Percentiles rank a stretch among this genome's conserved stretches.
Conservation (phyloP, 164 flowering plant genomes). For the Stephania cephalantha region DNA sequence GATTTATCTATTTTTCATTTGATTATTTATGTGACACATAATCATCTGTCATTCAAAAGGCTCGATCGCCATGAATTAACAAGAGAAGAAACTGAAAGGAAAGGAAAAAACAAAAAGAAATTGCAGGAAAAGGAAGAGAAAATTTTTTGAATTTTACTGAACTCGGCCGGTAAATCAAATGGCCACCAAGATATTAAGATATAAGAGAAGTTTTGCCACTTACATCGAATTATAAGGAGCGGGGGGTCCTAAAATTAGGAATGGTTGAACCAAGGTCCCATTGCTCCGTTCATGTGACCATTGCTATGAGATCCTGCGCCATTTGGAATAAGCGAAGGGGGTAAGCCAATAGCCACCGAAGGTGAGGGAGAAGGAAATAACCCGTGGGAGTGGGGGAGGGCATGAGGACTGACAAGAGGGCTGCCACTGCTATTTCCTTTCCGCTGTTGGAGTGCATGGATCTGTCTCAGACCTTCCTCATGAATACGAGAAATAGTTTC, state of each 20-base stretch:
- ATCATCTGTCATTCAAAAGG: slow-evolving; percentile 27
- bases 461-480: slow-evolving; percentile 90
- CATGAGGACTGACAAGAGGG: slow-evolving; percentile 58
- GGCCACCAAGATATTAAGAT: slow-evolving; percentile 12
- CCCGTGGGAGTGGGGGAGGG: slow-evolving; percentile 50
- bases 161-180: slow-evolving; percentile 18
- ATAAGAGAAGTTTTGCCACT: slow-evolving; percentile 7
- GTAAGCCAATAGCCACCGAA: slow-evolving; percentile 60
- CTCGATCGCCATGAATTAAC: slow-evolving; percentile 28
- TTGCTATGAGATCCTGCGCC: slow-evolving; percentile 71
- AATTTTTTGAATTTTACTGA: slow-evolving; percentile 20
- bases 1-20: slow-evolving; percentile 2
- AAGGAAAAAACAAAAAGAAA: neutral
- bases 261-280: slow-evolving; percentile 84
- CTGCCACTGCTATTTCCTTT: slow-evolving; percentile 54
- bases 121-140: slow-evolving; percentile 1
- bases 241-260: slow-evolving; percentile 19
- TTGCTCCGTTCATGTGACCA: slow-evolving; percentile 74
- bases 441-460: slow-evolving; percentile 72
- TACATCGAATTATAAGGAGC: slow-evolving; percentile 14
- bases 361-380: slow-evolving; percentile 46
- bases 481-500: slow-evolving; percentile 89
- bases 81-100: slow-evolving; percentile 6
- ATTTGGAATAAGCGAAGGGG: slow-evolving; percentile 53
- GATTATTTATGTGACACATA: slow-evolving; percentile 17